Percentiles rank a stretch among this genome's conserved stretches.
Conservation (phyloP, 345 rosid genomes). For the Viola odorata region DNA sequence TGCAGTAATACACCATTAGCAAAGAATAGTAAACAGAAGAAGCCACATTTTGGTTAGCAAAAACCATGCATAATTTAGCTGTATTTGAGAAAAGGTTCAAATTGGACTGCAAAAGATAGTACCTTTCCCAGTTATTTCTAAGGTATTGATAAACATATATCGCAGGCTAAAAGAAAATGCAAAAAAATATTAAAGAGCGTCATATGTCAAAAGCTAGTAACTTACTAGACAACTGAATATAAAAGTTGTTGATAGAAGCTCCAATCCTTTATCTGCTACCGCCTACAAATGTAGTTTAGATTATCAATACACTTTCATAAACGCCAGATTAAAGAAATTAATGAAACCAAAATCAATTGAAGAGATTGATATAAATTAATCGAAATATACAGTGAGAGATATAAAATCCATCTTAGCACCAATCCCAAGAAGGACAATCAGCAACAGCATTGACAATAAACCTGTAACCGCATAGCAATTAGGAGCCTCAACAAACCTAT, state of each 20-base stretch:
- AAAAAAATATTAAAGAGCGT: neutral
- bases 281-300: slow-evolving; percentile 38
- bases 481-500: neutral
- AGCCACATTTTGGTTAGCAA: no score
- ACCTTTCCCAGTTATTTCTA: no score
- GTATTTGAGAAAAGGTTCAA: no score
- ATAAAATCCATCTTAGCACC: slow-evolving; percentile 49
- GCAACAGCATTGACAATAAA: slow-evolving; percentile 43
- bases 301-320: neutral
- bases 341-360: no score
- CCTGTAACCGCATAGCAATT: slow-evolving; percentile 31
- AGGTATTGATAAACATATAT: no score
- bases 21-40: neutral
- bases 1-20: neutral
- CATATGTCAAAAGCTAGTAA: slow-evolving; percentile 1
- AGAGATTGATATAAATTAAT: neutral
- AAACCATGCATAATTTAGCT: no score
- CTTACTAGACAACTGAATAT: slow-evolving; percentile 70
- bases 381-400: slow-evolving; percentile 51
- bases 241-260: slow-evolving; percentile 72
- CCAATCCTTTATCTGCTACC: slow-evolving; percentile 74
- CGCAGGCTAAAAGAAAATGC: no score
- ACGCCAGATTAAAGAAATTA: neutral
- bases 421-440: slow-evolving; percentile 53
- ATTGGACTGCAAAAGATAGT: no score